Evolutionary conservation across 352 stramenopile genomes (phyloP), one percentile per base, ranked within the genome.

Genomic region (Saprolegnia diclina): DNA sequence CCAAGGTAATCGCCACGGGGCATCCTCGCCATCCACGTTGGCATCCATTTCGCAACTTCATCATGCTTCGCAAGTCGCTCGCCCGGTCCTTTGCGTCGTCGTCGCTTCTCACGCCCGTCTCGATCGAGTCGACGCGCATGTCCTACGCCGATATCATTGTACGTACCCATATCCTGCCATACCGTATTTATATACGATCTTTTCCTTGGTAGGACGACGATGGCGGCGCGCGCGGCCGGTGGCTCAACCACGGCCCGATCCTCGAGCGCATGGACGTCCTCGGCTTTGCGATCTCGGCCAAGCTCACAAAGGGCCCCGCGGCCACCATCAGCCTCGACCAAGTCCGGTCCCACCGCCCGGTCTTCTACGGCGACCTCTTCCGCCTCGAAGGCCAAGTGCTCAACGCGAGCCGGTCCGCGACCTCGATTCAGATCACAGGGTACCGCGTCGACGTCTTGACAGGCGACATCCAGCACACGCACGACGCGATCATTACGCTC

Each of bases 81-180:
- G 52, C 35, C 52, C 52, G 35, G 52, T 59, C 42, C 3, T 48
- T 48, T 48, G 13, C 35, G 11, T 24, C 52, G 52, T 59, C 52
- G 52, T 9, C 19, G 11, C 2, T 42, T 59, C 35, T 16, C 52
- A 18, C 52, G 13, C 52, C 52, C n/a, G 35, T 59, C n/a, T 24
- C 52, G 35, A 59, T 59, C 19, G 52, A 59, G 35, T 59, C 52
- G 13, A 86, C 80, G 55, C 78, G 79, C 0, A 38, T 81, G 45
- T 79, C 79, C 22, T 86, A 86, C 71, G 75, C 78, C 4, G 76
- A 88, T 29, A 84, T 88, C 45, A 80, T 88, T 24, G 80, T 88
- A 78, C 62, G 67, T 75, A 16, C 13, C 32, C 11, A 40, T 44
- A 18, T 55, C 19, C 32, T 21, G 18, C 10, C 0, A 56, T 19